Evolutionary conservation across 2,329 filamentous ascomycete genomes (phyloP), one percentile per base, ranked within the genome.

Genomic region (Acephala macrosclerotiorum): DNA sequence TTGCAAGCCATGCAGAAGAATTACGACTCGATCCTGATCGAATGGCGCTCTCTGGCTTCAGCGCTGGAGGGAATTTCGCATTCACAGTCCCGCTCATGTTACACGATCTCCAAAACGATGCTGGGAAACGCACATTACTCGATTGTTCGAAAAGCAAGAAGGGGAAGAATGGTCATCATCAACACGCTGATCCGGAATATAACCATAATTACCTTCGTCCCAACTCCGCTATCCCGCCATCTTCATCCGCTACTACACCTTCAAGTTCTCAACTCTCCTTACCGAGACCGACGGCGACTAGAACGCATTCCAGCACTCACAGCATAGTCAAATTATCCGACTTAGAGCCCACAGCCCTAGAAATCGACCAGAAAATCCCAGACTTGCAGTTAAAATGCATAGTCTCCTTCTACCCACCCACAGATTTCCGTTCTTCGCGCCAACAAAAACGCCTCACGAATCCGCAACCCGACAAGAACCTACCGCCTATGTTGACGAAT

Each of bases 21-120:
- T 82, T 90, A 53, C 81, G 83, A 45, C 81, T 91, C 61, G 86
- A 91, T 71, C 81, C 81, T 0, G 75, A 81, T 49, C 81, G 81
- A 55, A 80, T 91, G 58, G 81, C 87, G 8, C 79, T 89, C 9
- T 87, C 84, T 0, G 89, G 89, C 14, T 90, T 91, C 75, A 89
- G 87, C 1, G 72, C 74, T 12, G 74, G 74, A 5, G 89, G 79
- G 7, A 80, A 80, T 60, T 78, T 82, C 63, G 78, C 79, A 7
- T 77, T 79, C 47, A 78, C 77, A 0, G 77, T 79, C 2, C 75
- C 77, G 16, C 70, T 79, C 16, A 74, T 83, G 66, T 76, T 86
- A 7, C 77, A 83, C 60, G 79, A 83, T 61, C 78, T 84, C 9
- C 70, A 76, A 14, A 68, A 72, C 22, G 70, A 74, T 70, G 75